Percentiles rank a stretch among this genome's conserved stretches.
Evolutionary conservation across 441 rosid species (phyloP).

Genomic region (Macaranga tanarius): DNA sequence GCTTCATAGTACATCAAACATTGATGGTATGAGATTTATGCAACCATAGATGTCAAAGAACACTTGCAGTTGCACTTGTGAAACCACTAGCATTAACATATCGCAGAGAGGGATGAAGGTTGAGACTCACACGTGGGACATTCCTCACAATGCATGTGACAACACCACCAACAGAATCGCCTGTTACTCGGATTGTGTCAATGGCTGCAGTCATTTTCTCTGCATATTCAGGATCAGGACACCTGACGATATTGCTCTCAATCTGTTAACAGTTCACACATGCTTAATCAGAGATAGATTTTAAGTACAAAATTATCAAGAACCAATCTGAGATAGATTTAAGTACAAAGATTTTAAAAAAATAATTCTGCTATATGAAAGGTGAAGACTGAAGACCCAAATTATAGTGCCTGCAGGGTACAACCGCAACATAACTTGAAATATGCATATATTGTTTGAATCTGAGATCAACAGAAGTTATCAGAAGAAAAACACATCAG

Average conservation of each 20-base stretch:
- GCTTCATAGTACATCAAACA: neutral
- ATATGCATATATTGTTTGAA: too few species aligned
- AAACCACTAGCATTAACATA: neutral
- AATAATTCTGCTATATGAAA: too few species aligned
- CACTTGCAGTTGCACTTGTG: neutral
- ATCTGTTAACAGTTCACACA: conserved; percentile 45
- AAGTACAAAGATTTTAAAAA: too few species aligned
- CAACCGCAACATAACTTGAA: too few species aligned
- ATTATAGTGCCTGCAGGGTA: too few species aligned
- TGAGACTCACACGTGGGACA: conserved; percentile 68
- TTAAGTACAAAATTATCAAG: too few species aligned
- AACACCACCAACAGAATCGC: conserved; percentile 94
- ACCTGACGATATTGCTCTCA: conserved; percentile 90
- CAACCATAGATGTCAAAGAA: too few species aligned
- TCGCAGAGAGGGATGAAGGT: neutral
- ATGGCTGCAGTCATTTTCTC: conserved; percentile 95
- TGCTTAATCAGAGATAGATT: conserved; percentile 22
- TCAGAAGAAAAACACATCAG: too few species aligned
- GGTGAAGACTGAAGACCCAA: too few species aligned
- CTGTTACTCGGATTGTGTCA: conserved; percentile 73
- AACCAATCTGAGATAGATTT: too few species aligned
- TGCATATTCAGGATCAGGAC: conserved; percentile 93
- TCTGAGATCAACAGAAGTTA: too few species aligned
- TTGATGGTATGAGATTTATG: neutral
- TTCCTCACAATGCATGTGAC: conserved; percentile 94